phyloP scores from a whole-genome alignment of 768 basidiomycete species.

The Mycena galopus region DNA sequence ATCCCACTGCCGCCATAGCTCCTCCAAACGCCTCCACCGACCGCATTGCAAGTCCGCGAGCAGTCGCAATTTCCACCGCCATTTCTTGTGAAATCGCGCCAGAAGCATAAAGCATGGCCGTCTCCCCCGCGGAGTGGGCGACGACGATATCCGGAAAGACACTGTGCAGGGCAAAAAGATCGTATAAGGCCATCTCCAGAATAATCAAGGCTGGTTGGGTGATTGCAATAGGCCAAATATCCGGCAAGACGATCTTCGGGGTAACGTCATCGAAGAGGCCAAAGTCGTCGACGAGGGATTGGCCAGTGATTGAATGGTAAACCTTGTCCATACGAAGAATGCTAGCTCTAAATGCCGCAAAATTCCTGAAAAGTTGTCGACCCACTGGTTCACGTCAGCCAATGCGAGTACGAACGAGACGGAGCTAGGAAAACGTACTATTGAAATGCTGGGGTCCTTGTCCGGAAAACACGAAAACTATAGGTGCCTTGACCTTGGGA shows the following conservation, averaged over 20 bases:
- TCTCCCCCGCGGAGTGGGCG: constrained; percentile 53
- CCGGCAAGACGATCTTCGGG: neutral
- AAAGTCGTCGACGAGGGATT: constrained; percentile 37
- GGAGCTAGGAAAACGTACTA: constrained; percentile 8
- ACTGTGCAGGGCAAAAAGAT: constrained; percentile 41
- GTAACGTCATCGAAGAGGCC: constrained; percentile 42
- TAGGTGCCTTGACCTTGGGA: constrained; percentile 15
- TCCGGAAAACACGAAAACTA: constrained; percentile 50
- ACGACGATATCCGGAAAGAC: constrained; percentile 42
- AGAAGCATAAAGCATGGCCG: constrained; percentile 48
- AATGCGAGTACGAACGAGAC: neutral
- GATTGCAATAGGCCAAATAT: constrained; percentile 35
- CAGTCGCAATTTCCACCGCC: constrained; percentile 49
- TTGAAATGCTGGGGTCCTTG: constrained; percentile 50
- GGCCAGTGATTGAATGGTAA: neutral
- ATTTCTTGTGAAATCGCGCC: constrained; percentile 34
- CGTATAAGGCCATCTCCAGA: constrained; percentile 42
- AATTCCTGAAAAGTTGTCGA: constrained; percentile 43
- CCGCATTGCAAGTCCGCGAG: constrained; percentile 38
- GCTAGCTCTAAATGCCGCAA: constrained; percentile 24
- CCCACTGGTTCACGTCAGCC: constrained; percentile 36
- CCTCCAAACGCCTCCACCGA: neutral
- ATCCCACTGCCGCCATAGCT: neutral
- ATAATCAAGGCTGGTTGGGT: constrained; percentile 45
- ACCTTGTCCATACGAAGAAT: neutral